Base-by-base conservation (phyloP, 2,329 filamentous ascomycete genomes). In the Reticulascus tulasneorum region DNA sequence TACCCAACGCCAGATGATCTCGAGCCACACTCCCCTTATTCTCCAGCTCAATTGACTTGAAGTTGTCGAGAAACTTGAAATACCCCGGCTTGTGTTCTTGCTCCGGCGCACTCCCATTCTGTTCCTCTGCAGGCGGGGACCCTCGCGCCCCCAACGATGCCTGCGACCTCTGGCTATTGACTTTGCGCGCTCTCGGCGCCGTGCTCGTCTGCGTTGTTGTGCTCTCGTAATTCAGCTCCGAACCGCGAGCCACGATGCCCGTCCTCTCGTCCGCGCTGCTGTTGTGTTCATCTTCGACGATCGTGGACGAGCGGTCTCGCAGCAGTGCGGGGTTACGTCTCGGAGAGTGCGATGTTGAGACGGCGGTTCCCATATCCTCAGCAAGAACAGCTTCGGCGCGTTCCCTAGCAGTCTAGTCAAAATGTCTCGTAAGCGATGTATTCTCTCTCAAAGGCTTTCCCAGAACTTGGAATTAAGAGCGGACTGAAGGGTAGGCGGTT, bases 11-110 rank as follows among this genome's bases (percentile, higher is more conserved):
- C 37, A 93, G 66, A 63, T 93, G 86, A 59, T 93, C 86, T 51
- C 86, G 70, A 9, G 86, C 86, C 24, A 91, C 86, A 54, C 82
- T 87, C 24, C 86, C 86, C 60, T 88, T 91, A 54, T 93, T 93
- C 59, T 93, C 86, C 42, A 93, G 62, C 65, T 91, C 86, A 33
- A 93, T 73, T 6, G 75, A 77, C 50, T 66, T 69, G 34, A 82
- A 71, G 38, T 67, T 60, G 7, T 55, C 61, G 17, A 69, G 47
- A 24, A 76, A 56, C 21, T 54, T 53, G 48, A 64, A 64, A 71
- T 74, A 79, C 73, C 80, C 79, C 26, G 57, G 46, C 43, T 58
- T 56, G 39, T 59, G 44, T 25, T 54, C 45, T 29, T 49, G 45
- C n/a, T 46, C 39, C 16, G 44, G n/a, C 42, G 22, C 35, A 42